A percentile compares a stretch with the other conserved stretches of the same genome.
Conservation (phyloP, 164 flowering plant genomes). For the Vitis cinerea region DNA sequence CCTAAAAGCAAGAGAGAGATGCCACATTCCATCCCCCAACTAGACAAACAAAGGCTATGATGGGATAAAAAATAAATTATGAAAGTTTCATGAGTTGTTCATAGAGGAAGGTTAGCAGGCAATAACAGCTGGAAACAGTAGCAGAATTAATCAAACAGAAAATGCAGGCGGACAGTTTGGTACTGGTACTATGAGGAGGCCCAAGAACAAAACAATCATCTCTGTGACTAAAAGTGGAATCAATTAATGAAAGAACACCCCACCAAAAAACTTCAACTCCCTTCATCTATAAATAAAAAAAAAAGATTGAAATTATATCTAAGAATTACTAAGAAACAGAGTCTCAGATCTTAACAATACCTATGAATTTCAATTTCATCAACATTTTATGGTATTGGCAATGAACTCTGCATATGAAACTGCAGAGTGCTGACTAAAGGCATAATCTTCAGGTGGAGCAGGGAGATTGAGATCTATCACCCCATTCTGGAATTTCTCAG, state of each 20-base stretch:
- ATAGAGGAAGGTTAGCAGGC: too few relatives aligned
- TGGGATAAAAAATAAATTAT: too few relatives aligned
- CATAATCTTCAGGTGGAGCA: conserved; percentile 29
- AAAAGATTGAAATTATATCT: too few relatives aligned
- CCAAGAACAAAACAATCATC: conserved; percentile 7
- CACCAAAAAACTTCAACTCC: too few relatives aligned
- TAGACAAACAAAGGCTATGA: neutral
- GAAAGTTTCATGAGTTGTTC: too few relatives aligned
- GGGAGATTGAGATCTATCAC: conserved; percentile 40
- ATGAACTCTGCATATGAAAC: conserved; percentile 6
- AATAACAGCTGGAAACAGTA: conserved; percentile 19
- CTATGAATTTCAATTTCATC: neutral
- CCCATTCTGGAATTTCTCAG: neutral
- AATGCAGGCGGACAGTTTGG: conserved; percentile 6
- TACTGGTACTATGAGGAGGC: conserved; percentile 6
- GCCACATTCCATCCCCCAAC: too few relatives aligned
- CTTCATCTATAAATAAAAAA: too few relatives aligned
- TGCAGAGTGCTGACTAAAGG: conserved; percentile 23
- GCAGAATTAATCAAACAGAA: conserved; percentile 9
- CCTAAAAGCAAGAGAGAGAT: too few relatives aligned
- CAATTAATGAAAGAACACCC: too few relatives aligned
- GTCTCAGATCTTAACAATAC: neutral
- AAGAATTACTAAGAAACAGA: too few relatives aligned
- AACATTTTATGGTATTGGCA: neutral
- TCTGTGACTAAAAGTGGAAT: neutral